These are phyloP conservation scores for Neofusicoccum sp. DNA, from an alignment of 2,329 filamentous ascomycete genomes.

Conservation along the genomic window DNA sequence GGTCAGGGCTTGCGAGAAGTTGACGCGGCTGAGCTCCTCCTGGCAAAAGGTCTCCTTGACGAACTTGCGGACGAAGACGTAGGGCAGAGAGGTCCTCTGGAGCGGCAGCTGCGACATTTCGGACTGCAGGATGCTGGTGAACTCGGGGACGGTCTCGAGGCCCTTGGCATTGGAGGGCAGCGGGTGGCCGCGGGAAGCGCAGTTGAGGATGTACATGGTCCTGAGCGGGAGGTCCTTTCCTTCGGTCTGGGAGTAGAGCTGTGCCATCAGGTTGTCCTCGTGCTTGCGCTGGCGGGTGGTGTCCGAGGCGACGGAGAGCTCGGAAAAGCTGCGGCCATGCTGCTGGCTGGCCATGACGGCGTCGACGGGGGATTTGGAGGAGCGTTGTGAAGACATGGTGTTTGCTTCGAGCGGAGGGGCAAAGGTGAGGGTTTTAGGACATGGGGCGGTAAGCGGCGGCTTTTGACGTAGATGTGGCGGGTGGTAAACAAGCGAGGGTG, in stretches of 20 bases:
- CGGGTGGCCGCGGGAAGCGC: constrained; percentile 49
- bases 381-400: constrained; percentile 12
- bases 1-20: constrained; percentile 65
- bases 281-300: constrained; percentile 3
- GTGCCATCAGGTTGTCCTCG: constrained; percentile 42
- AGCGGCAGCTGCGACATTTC: constrained; percentile 59
- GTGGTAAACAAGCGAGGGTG: constrained; percentile 12
- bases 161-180: constrained; percentile 34
- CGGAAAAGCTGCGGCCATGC: constrained; percentile 32
- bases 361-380: constrained; percentile 7
- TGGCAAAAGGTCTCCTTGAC: constrained; percentile 39
- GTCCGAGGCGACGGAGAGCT: constrained; percentile 31
- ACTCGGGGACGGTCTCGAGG: constrained; percentile 46
- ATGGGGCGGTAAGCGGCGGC: not conserved
- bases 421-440: constrained; percentile 1
- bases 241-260: constrained; percentile 56
- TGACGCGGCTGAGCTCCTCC: constrained; percentile 54
- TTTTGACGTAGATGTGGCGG: constrained; percentile 5
- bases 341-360: constrained; percentile 11
- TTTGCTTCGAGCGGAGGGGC: not conserved
- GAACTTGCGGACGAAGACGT: constrained; percentile 62
- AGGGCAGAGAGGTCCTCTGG: constrained; percentile 61
- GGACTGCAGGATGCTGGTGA: constrained; percentile 51
- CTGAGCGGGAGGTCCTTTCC: constrained; percentile 65
- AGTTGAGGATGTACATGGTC: constrained; percentile 67